phyloP scores from a whole-genome alignment of 805 yeast species.

The Starmera pachycereana region DNA sequence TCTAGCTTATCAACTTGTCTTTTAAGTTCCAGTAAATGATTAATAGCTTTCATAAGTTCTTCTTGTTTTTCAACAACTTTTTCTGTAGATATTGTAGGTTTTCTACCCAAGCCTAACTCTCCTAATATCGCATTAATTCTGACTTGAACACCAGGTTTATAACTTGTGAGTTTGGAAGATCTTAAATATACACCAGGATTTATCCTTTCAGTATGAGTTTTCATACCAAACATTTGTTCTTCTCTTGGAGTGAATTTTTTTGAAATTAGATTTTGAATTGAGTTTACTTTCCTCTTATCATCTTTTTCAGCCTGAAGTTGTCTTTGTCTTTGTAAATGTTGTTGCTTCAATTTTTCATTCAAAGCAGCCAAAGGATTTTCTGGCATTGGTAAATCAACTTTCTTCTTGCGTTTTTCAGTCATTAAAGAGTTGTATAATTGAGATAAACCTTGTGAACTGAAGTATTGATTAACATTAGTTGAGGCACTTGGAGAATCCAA shows the following conservation, averaged over 20 bases:
- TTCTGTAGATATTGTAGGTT: slow-evolving; percentile 84
- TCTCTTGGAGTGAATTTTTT: slow-evolving; percentile 57
- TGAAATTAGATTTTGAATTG: slow-evolving; percentile 25
- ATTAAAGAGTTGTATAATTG: slow-evolving; percentile 75
- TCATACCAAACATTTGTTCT: slow-evolving; percentile 75
- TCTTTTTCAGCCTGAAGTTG: slow-evolving; percentile 15
- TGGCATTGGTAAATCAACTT: slow-evolving; percentile 28
- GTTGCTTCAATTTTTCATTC: slow-evolving; percentile 24
- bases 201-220: slow-evolving; percentile 64
- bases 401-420: slow-evolving; percentile 51
- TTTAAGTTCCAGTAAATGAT: slow-evolving; percentile 70
- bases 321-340: slow-evolving; percentile 16
- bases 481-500: slow-evolving; percentile 81
- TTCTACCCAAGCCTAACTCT: slow-evolving; percentile 70
- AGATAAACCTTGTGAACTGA: slow-evolving; percentile 81
- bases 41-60: slow-evolving; percentile 56
- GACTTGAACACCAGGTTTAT: slow-evolving; percentile 66
- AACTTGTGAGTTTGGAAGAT: slow-evolving; percentile 66
- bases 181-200: slow-evolving; percentile 68
- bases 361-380: slow-evolving; percentile 35
- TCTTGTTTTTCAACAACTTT: slow-evolving; percentile 72
- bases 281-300: slow-evolving; percentile 18
- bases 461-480: slow-evolving; percentile 63
- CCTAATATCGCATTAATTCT: slow-evolving; percentile 52
- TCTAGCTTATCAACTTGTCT: slow-evolving; percentile 81